Evolutionary conservation across 768 basidiomycete genomes (phyloP).

Genomic region (Favolaschia claudopus): DNA sequence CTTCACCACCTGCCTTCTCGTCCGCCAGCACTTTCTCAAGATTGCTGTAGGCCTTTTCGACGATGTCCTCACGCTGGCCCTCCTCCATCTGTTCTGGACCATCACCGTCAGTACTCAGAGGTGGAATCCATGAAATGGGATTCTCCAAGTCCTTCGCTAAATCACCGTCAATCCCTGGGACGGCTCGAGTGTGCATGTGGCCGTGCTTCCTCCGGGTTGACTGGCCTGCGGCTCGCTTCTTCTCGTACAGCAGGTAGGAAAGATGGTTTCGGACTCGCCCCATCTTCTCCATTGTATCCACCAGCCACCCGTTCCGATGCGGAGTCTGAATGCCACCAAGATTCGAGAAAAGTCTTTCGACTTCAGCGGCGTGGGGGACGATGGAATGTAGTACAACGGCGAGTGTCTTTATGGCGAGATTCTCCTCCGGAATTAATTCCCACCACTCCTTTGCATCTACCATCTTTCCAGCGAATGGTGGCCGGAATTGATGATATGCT

Average conservation of each 20-base stretch:
- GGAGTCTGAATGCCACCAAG: slow-evolving; percentile 27
- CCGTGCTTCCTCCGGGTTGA: slow-evolving; percentile 16
- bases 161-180: slow-evolving; percentile 17
- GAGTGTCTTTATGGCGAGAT: slow-evolving; percentile 15
- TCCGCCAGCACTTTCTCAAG: not conserved
- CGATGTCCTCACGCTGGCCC: not conserved
- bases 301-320: slow-evolving; percentile 12
- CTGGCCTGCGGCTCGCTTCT: not conserved
- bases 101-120: slow-evolving; percentile 1
- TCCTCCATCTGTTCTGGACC: too few species aligned
- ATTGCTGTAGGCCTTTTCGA: not conserved
- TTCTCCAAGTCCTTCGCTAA: slow-evolving; percentile 8
- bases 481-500: slow-evolving; percentile 29
- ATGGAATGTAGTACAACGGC: slow-evolving; percentile 23
- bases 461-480: slow-evolving; percentile 31
- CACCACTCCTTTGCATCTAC: slow-evolving; percentile 36
- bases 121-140: slow-evolving; percentile 18
- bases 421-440: slow-evolving; percentile 25
- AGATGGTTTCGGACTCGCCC: slow-evolving; percentile 21
- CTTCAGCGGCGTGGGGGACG: slow-evolving; percentile 33
- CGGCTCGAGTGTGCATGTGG: slow-evolving; percentile 27
- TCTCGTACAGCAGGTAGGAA: not conserved
- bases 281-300: slow-evolving; percentile 20
- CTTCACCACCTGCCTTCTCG: not conserved
- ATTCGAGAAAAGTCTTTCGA: slow-evolving; percentile 31